phyloP scores from a whole-genome alignment of 495 filamentous ascomycete genomes.

The Tuber magnatum region DNA sequence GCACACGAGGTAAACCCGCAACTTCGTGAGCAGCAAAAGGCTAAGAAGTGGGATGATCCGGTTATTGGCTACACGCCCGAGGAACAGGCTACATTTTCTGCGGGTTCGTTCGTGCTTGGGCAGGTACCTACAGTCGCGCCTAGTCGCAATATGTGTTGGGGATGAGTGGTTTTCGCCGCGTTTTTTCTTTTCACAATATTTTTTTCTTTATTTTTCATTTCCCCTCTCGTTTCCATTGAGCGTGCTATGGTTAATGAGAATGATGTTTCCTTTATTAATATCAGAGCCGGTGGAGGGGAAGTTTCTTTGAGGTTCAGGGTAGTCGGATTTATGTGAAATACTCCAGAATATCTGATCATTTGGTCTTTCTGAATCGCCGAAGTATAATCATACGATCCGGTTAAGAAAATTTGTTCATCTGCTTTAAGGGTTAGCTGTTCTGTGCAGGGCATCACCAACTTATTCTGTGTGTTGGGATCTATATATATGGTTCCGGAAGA shows the following conservation, averaged over 20 bases:
- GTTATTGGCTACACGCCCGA: constrained; percentile 28
- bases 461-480: background rate
- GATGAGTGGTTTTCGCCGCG: constrained; percentile 2
- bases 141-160: constrained; percentile 39
- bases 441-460: background rate
- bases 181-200: background rate
- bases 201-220: background rate
- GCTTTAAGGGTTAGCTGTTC: background rate
- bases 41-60: constrained; percentile 41
- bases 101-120: constrained; percentile 30
- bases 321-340: background rate
- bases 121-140: constrained; percentile 37
- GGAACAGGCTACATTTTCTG: constrained; percentile 30
- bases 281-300: background rate
- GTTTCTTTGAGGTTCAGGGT: background rate
- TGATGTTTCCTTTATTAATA: background rate
- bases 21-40: constrained; percentile 28
- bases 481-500: too few relatives aligned
- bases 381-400: background rate
- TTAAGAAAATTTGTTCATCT: background rate
- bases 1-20: constrained; percentile 20
- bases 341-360: background rate
- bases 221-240: background rate
- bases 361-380: background rate
- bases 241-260: background rate